Evolutionary conservation across 305 asterid species (phyloP), one percentile per base, ranked within the genome.

Genomic region (Solanum chacoense): DNA sequence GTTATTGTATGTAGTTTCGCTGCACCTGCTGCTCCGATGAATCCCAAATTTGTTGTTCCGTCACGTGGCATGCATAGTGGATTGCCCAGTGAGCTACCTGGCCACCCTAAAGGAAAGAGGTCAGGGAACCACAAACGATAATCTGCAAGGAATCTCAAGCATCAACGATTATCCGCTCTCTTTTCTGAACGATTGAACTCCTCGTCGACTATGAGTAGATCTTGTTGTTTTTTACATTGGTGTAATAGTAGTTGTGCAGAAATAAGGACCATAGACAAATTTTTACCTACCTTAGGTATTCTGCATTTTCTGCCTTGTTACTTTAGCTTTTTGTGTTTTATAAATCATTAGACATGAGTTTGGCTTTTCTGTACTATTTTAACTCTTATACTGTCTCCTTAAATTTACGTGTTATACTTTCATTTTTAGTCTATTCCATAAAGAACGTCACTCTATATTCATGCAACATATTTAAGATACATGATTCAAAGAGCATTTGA

Each of bases 41-140:
- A 91, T 35, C 40, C 89, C 89, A 93, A 89, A 87, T 77, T 85
- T 36, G 92, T 92, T 31, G 92, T 91, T 36, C 95, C 95, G 13
- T 94, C 96, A 32, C 90, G 91, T 63, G 93, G 94, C 81, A 69
- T 12, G 34, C 31, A 69, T 11, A 69, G 18, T 26, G 75, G 10
- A 0, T 69, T 69, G 75, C 18, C 34, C 75, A 69, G 34, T 69
- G 4, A 11, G 34, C 75, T 69, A 11, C 4, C 20, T 29, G 16
- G 75, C 16, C 75, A 69, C 75, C 75, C 75, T 69, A 69, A 28
- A 28, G 18, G 35, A 28, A 28, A 71, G 76, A 16, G 76, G 76
- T 71, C 35, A 14, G 32, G 20, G 20, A 71, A 13, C 11, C 76
- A 5, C 76, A 7, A 28, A 71, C 5, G 10, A 3, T 71, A 71